Evolutionary conservation across 2,329 filamentous ascomycete species (phyloP), one percentile per base, ranked within the genome.

Genomic region (Ascochyta pisi): DNA sequence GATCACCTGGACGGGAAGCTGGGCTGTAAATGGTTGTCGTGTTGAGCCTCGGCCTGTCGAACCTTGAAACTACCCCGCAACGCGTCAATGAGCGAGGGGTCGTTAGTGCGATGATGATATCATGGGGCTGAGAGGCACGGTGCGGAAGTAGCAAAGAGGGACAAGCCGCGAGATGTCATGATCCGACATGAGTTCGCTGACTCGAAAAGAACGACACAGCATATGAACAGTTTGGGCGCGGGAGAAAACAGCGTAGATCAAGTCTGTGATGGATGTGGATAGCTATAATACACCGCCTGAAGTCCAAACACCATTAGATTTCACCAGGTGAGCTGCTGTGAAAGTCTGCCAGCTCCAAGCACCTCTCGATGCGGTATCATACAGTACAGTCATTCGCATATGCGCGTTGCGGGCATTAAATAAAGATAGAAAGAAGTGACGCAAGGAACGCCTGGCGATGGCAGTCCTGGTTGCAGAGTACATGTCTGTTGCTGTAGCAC

Each of bases 391-490:
- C 41, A 27, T 60, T 57, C 51, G 57, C 54, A 48, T 56, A 39
- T 53, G 55, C 50, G 54, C 57, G 57, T 61, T 54, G 48, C 54
- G 42, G 60, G 47, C 57, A 58, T 62, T 49, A 60, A 50, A 46
- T 34, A 35, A 27, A 10, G 16, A 34, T 43, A 44, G 24, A 31
- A 37, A 43, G 23, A 42, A 39, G 19, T 27, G 44, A 48, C 24
- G 29, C 29, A 19, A 24, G 16, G 13, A 38, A 42, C 42, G 50
- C 37, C 50, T 24, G 27, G 31, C 31, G 44, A 51, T 44, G 26
- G 29, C 35, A 19, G 16, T 24, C 38, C n/a, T 15, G 23, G 31
- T 27, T 6, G 23, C 23, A 27, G 39, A 12, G 3, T 24, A 39
- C 9, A 39, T 6, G 16, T 12, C 34, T 22, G 19, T 12, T 19